Percentiles rank a stretch among this genome's conserved stretches.
These are phyloP conservation scores for Ceratonia siliqua DNA, from an alignment of 306 rosid genomes.

Conservation along the genomic window DNA sequence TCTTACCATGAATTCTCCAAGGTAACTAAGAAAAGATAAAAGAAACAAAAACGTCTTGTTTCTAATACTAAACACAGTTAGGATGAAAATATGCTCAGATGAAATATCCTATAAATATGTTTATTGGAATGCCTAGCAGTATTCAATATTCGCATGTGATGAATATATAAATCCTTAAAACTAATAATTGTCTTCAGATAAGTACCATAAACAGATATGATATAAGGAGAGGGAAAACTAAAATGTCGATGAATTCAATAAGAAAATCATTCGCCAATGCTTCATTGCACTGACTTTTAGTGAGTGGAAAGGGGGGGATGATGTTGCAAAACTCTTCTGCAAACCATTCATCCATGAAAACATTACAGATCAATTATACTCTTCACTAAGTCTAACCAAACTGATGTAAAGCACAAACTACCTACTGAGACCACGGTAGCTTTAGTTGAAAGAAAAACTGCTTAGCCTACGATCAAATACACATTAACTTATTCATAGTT, in stretches of 20 bases:
- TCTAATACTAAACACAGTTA: neutral
- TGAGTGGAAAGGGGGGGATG: neutral
- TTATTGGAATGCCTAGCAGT: neutral
- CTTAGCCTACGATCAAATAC: neutral
- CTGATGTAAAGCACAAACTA: neutral
- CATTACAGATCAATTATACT: neutral
- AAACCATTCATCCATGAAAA: neutral
- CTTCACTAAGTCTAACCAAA: neutral
- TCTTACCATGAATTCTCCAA: neutral
- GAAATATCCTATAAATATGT: neutral
- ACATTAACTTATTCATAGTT: neutral
- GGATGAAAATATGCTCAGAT: neutral
- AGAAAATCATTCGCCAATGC: neutral
- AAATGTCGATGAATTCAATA: neutral
- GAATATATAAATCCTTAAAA: neutral
- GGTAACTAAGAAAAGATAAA: neutral
- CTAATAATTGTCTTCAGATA: neutral
- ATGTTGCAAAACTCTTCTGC: neutral
- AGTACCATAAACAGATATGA: neutral
- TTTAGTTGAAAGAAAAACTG: neutral
- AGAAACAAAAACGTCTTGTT: no score
- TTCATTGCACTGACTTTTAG: neutral
- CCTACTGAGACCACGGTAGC: no score
- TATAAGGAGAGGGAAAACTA: neutral
- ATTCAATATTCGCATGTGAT: neutral